phyloP scores from a whole-genome alignment of 352 stramenopile genomes.

The Bremia lactucae region DNA sequence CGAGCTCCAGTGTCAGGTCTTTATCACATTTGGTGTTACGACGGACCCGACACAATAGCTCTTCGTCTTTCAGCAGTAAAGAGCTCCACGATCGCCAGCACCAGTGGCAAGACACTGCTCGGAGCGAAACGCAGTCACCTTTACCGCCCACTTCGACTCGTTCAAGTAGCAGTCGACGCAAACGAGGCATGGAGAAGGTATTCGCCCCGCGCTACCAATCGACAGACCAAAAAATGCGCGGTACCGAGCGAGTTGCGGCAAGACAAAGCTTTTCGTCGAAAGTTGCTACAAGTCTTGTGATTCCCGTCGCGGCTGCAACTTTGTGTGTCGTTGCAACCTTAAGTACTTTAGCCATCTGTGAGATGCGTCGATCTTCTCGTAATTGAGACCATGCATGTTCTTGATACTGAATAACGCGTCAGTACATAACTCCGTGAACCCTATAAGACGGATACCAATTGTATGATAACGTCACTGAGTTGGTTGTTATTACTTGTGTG shows the following conservation, averaged over 20 bases:
- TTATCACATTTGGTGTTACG: conserved; percentile 4
- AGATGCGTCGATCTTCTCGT: conserved; percentile 13
- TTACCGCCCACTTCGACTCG: conserved; percentile 6
- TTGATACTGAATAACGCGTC: no score
- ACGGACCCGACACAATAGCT: conserved; percentile 10
- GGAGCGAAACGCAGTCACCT: conserved; percentile 16
- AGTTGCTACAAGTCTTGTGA: conserved; percentile 18
- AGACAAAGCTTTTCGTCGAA: no score
- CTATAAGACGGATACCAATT: no score
- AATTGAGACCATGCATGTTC: conserved; percentile 12
- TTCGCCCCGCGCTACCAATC: conserved; percentile 2
- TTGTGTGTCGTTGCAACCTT: conserved; percentile 23
- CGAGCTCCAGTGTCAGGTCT: conserved; percentile 12
- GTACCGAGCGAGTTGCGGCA: no score
- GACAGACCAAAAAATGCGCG: conserved; percentile 1
- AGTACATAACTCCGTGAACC: no score
- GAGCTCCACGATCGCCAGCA: conserved; percentile 3
- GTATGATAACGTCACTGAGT: no score
- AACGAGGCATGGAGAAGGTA: conserved; percentile 5
- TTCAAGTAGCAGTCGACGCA: conserved; percentile 4
- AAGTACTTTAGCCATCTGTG: conserved; percentile 18
- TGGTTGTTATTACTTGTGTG: no score
- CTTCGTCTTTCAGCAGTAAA: conserved; percentile 6
- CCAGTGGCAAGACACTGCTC: conserved; percentile 12
- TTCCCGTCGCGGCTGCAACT: conserved; percentile 20